These are phyloP conservation scores for Agaricus subrufescens DNA, from an alignment of 768 basidiomycete genomes.

Conservation along the genomic window DNA sequence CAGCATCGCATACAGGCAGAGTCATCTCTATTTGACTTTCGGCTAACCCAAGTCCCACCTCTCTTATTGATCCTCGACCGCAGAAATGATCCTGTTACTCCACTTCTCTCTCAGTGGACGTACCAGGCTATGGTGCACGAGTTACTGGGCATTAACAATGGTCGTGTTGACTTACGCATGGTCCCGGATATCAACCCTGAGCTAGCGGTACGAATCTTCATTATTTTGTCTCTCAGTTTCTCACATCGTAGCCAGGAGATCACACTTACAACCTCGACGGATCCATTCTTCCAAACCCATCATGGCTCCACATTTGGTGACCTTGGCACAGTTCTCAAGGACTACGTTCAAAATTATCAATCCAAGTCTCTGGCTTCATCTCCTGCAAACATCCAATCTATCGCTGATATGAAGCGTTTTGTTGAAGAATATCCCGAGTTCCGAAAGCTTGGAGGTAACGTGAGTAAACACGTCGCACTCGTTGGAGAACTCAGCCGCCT, in stretches of 20 bases:
- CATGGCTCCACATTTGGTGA: conserved; percentile 95
- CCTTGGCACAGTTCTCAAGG: conserved; percentile 84
- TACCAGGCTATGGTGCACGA: conserved; percentile 99
- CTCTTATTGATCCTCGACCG: conserved; percentile 90
- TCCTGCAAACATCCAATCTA: conserved; percentile 84
- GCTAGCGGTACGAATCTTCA: conserved; percentile 54
- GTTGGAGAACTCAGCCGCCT: conserved; percentile 94
- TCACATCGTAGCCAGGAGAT: conserved; percentile 61
- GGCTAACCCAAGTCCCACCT: conserved; percentile 83
- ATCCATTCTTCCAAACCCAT: conserved; percentile 91
- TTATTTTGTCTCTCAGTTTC: conserved; percentile 5
- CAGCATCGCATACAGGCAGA: conserved; percentile 81
- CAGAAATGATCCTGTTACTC: conserved; percentile 95
- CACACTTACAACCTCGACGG: conserved; percentile 84
- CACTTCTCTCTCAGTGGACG: conserved; percentile 95
- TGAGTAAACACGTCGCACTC: conserved; percentile 96
- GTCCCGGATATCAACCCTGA: conserved; percentile 88
- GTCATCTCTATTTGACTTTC: conserved; percentile 86
- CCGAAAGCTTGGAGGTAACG: conserved; percentile 92
- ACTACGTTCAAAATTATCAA: conserved; percentile 93
- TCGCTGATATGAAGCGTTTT: conserved; percentile 94
- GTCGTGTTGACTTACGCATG: conserved; percentile 77
- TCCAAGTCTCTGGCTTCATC: conserved; percentile 72
- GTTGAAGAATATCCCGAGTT: conserved; percentile 99
- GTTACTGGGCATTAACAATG: conserved; percentile 88